Conservation (phyloP, 495 filamentous ascomycete species). For the Neurospora tetraspora region DNA sequence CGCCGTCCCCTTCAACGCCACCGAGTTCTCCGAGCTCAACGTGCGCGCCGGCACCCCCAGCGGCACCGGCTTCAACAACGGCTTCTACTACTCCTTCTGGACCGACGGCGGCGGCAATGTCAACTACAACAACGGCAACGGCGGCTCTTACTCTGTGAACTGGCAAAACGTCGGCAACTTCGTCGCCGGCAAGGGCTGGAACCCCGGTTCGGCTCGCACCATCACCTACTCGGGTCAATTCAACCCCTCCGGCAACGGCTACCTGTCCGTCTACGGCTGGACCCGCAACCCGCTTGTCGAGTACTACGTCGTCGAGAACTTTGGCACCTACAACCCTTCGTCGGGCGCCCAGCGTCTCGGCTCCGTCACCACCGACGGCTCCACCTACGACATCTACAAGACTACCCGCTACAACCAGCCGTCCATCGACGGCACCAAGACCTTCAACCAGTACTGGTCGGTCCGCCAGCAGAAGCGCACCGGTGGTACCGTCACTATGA, state of each 20-base stretch:
- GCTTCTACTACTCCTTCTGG: slow-evolving; percentile 55
- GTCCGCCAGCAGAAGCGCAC: slow-evolving; percentile 35
- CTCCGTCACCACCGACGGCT: slow-evolving; percentile 47
- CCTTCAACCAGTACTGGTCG: slow-evolving; percentile 51
- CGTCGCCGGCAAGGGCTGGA: slow-evolving; percentile 56
- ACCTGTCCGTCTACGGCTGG: slow-evolving; percentile 54
- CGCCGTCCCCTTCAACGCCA: slow-evolving; percentile 8
- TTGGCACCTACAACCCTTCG: slow-evolving; percentile 46
- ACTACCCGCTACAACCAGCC: slow-evolving; percentile 49
- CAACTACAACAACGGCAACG: slow-evolving; percentile 43
- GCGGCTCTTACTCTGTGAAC: slow-evolving; percentile 41
- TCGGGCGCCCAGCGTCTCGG: slow-evolving; percentile 40
- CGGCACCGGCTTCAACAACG: slow-evolving; percentile 41
- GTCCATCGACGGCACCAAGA: slow-evolving; percentile 44
- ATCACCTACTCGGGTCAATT: slow-evolving; percentile 39
- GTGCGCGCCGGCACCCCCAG: slow-evolving; percentile 17
- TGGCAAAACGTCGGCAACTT: slow-evolving; percentile 49
- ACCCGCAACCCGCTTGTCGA: slow-evolving; percentile 45
- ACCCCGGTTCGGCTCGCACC: slow-evolving; percentile 28
- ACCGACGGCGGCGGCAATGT: slow-evolving; percentile 46
- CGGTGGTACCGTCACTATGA: slow-evolving; percentile 33
- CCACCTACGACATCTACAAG: slow-evolving; percentile 55
- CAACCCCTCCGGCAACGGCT: slow-evolving; percentile 41
- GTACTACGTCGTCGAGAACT: slow-evolving; percentile 52
- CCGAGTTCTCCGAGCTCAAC: slow-evolving; percentile 18